A percentile compares a stretch with the other conserved stretches of the same genome.
phyloP scores from a whole-genome alignment of 306 rosid genomes.

The Rubus idaeus region DNA sequence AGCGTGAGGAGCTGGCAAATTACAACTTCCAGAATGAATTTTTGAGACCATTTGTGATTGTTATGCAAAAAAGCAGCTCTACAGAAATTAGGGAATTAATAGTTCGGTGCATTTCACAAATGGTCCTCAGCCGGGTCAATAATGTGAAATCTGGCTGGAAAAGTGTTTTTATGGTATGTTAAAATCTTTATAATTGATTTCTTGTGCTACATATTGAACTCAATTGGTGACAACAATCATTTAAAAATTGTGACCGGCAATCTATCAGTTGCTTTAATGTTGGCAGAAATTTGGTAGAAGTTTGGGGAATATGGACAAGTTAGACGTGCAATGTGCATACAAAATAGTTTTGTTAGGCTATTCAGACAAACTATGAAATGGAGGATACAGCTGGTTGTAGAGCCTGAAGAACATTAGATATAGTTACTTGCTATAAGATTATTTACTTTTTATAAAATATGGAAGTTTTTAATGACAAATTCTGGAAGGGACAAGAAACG shows the following conservation, averaged over 20 bases:
- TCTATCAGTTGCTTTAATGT: background rate
- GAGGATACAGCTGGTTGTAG: background rate
- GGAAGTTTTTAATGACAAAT: background rate
- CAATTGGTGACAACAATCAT: background rate
- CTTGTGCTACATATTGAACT: background rate
- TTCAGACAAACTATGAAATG: no score
- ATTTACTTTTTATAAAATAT: background rate
- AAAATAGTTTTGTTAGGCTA: background rate
- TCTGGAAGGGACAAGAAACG: background rate
- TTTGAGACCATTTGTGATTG: slow-evolving; percentile 95
- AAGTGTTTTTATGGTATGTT: slow-evolving; percentile 93
- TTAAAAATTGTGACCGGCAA: background rate
- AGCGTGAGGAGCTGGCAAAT: slow-evolving; percentile 98
- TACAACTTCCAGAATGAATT: slow-evolving; percentile 98
- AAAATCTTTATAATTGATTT: background rate
- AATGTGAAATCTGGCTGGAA: slow-evolving; percentile 99
- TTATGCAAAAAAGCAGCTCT: slow-evolving; percentile 87
- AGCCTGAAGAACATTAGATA: background rate
- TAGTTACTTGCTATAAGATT: no score
- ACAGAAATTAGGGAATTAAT: slow-evolving; percentile 93
- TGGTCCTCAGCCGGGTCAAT: slow-evolving; percentile 97
- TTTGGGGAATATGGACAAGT: background rate
- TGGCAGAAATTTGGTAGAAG: background rate
- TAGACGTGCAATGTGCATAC: background rate
- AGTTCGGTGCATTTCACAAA: slow-evolving; percentile 96